A percentile compares a stretch with the other conserved stretches of the same genome.
Conservation (phyloP, 495 filamentous ascomycete genomes). For the Podospora tetraspora region DNA sequence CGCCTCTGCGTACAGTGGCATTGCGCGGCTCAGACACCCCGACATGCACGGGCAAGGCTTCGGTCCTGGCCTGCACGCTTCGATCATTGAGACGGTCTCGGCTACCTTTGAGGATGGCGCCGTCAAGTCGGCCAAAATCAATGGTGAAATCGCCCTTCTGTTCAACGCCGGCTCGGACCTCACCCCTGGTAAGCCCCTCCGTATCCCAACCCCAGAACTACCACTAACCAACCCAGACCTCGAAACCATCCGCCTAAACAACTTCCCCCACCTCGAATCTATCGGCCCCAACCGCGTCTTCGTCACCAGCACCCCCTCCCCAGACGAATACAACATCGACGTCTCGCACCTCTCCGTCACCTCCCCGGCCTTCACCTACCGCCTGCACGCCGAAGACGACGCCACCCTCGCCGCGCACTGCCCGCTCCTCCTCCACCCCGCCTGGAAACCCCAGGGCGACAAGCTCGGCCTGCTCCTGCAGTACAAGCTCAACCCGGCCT, state of each 20-base stretch:
- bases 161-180: slow-evolving; percentile 60
- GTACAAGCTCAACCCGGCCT: slow-evolving; percentile 79
- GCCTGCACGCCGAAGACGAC: slow-evolving; percentile 71
- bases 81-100: slow-evolving; percentile 85
- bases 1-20: slow-evolving; percentile 38
- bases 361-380: slow-evolving; percentile 88
- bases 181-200: slow-evolving; percentile 21
- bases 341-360: slow-evolving; percentile 64
- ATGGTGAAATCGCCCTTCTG: slow-evolving; percentile 85
- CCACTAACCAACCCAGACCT: slow-evolving; percentile 33
- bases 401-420: slow-evolving; percentile 53
- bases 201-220: background rate
- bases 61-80: slow-evolving; percentile 75
- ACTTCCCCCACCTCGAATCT: slow-evolving; percentile 84
- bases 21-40: slow-evolving; percentile 62
- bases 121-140: slow-evolving; percentile 65
- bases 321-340: slow-evolving; percentile 78
- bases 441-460: slow-evolving; percentile 76
- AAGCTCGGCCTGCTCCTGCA: slow-evolving; percentile 78
- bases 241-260: slow-evolving; percentile 78
- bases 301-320: slow-evolving; percentile 58
- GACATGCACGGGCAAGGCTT: slow-evolving; percentile 70
- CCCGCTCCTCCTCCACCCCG: slow-evolving; percentile 71
- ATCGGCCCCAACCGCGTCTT: slow-evolving; percentile 93
- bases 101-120: slow-evolving; percentile 73